These are phyloP conservation scores for Neckera pumila DNA, from an alignment of 225 moss, liverwort and hornwort genomes.

Conservation along the genomic window DNA sequence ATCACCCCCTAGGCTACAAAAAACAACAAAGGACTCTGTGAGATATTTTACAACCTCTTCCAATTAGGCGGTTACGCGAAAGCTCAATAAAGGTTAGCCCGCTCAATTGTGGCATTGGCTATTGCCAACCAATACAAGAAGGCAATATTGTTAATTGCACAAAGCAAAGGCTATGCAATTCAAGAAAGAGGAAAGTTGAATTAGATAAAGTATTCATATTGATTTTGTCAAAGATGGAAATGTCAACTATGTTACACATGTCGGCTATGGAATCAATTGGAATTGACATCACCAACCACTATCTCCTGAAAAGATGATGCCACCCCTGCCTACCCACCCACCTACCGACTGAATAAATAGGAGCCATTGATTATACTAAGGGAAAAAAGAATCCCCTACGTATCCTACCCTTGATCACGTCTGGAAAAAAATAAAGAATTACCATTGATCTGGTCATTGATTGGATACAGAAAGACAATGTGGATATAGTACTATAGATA, in stretches of 20 bases:
- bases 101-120: accelerated
- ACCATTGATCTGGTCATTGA: too few species aligned
- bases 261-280: accelerated
- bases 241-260: background rate
- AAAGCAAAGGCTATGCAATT: background rate
- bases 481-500: too few species aligned
- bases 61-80: accelerated
- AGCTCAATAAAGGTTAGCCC: accelerated
- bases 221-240: background rate
- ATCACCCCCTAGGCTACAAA: background rate
- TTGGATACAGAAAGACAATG: too few species aligned
- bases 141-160: accelerated
- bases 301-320: too few species aligned
- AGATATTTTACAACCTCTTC: background rate
- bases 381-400: too few species aligned
- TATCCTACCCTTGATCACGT: too few species aligned
- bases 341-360: too few species aligned
- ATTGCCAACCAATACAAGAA: background rate
- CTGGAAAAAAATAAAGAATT: too few species aligned
- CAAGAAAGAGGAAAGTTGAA: accelerated
- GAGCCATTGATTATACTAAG: too few species aligned
- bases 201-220: accelerated
- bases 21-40: too few species aligned
- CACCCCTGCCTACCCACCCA: too few species aligned
- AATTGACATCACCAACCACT: background rate